Evolutionary conservation across 2,329 filamentous ascomycete genomes (phyloP).

Genomic region (Fusarium liriodendri): DNA sequence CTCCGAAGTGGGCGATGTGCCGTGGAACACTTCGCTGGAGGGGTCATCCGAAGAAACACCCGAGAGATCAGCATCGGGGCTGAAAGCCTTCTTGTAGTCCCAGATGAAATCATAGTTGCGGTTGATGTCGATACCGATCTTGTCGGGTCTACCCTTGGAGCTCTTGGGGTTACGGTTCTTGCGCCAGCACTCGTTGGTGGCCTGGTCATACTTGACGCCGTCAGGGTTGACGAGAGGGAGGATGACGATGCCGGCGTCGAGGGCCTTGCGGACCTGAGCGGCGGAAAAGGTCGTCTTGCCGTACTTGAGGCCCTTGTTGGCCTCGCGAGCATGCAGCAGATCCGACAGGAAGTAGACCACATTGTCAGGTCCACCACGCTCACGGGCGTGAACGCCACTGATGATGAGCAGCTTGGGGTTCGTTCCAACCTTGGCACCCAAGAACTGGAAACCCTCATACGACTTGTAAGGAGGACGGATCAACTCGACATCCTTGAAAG

Average conservation of each 20-base stretch:
- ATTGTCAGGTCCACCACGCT: conserved; percentile 67
- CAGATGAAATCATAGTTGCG: conserved; percentile 69
- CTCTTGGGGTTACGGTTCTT: conserved; percentile 64
- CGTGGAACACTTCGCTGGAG: conserved; percentile 61
- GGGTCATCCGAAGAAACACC: conserved; percentile 54
- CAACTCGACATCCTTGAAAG: conserved; percentile 52
- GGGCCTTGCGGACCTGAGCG: conserved; percentile 61
- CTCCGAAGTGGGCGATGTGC: conserved; percentile 64
- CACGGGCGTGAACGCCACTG: conserved; percentile 66
- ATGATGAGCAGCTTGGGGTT: conserved; percentile 63
- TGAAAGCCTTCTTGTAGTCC: conserved; percentile 61
- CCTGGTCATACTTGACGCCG: conserved; percentile 63
- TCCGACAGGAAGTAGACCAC: conserved; percentile 69
- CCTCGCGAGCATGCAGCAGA: conserved; percentile 63
- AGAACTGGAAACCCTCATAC: conserved; percentile 53
- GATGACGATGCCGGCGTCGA: conserved; percentile 65
- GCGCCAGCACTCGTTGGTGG: conserved; percentile 62
- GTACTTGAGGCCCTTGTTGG: conserved; percentile 62
- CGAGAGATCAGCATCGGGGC: conserved; percentile 48
- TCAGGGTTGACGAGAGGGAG: conserved; percentile 66
- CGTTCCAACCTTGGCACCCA: conserved; percentile 58
- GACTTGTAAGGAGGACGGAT: conserved; percentile 58
- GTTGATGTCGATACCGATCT: conserved; percentile 64
- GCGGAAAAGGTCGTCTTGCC: conserved; percentile 63
- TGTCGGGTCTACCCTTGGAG: conserved; percentile 41